These are phyloP conservation scores for Microdochium bolleyi DNA, from an alignment of 2,329 filamentous ascomycete species.

Conservation along the genomic window DNA sequence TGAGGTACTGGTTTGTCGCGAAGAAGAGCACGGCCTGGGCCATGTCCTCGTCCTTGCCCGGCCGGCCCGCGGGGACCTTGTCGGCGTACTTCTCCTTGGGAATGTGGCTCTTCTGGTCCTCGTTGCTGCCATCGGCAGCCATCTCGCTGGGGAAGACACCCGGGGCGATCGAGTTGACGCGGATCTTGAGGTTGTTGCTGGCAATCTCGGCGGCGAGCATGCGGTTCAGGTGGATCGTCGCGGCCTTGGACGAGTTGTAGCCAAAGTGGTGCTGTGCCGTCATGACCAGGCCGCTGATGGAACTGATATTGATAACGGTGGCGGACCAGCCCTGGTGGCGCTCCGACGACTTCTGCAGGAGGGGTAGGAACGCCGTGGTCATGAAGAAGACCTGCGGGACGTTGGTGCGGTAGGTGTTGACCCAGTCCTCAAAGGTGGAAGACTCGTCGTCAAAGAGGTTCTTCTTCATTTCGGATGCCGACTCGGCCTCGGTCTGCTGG, in stretches of 20 bases:
- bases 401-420: constrained; percentile 65
- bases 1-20: constrained; percentile 33
- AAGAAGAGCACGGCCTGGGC: constrained; percentile 56
- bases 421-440: constrained; percentile 60
- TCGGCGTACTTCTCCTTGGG: constrained; percentile 47
- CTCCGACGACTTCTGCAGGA: constrained; percentile 45
- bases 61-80: constrained; percentile 57
- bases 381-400: constrained; percentile 63
- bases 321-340: constrained; percentile 38
- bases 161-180: constrained; percentile 66
- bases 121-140: constrained; percentile 44
- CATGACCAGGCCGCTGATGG: constrained; percentile 57
- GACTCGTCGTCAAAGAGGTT: constrained; percentile 60
- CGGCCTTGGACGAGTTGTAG: constrained; percentile 58
- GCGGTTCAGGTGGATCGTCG: constrained; percentile 54
- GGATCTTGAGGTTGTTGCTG: constrained; percentile 50
- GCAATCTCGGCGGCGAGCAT: constrained; percentile 57
- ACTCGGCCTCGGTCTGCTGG: constrained; percentile 45
- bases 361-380: constrained; percentile 53
- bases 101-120: constrained; percentile 49
- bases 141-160: constrained; percentile 67
- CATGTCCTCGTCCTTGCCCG: constrained; percentile 64
- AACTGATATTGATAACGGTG: constrained; percentile 62
- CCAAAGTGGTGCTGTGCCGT: constrained; percentile 56
- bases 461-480: constrained; percentile 41